Evolutionary conservation across 2,329 filamentous ascomycete genomes (phyloP), one percentile per base, ranked within the genome.

Genomic region (Dendrostoma leiphaemia): DNA sequence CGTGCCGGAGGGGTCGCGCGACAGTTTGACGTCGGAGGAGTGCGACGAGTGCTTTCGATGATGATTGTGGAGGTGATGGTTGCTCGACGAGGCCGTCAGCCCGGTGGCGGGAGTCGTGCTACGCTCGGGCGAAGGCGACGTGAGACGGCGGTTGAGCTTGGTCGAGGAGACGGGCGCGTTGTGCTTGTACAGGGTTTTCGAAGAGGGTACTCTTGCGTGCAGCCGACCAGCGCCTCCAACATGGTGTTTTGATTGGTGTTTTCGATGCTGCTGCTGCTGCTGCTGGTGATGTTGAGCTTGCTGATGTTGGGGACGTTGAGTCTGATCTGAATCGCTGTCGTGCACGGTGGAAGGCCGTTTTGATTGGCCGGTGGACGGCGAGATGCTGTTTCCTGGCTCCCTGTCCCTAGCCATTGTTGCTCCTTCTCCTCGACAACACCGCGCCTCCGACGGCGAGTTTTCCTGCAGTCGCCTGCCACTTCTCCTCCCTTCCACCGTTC

Each of bases 181-280:
- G 56, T 72, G 65, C 56, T 80, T 79, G 62, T 79, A 76, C 55
- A 81, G 66, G 26, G 67, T 74, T 64, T 82, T 82, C 45, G 76
- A 74, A 13, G 78, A 81, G 19, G 79, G 74, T 13, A 77, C 76
- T 60, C 80, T 77, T 56, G 73, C 74, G 67, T 82, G 78, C 52
- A 80, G 63, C 45, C 80, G 76, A 41, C 72, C 57, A 19, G 56
- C 71, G 56, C 64, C 67, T 51, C 71, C 72, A 57, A 75, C 75
- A 51, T 76, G 64, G 62, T 77, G 74, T 62, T 76, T 78, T 23
- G 40, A 2, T 61, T 71, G 68, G 48, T 62, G 54, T 63, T 67
- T 70, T 28, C 68, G 64, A 28, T 69, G 64, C 51, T 64, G 63
- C 29, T 64, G 62, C 47, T 64, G 63, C 53, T n/a, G n/a, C 29